Conservation (phyloP, 495 filamentous ascomycete species). For the Hypoxylon lenormandii region DNA sequence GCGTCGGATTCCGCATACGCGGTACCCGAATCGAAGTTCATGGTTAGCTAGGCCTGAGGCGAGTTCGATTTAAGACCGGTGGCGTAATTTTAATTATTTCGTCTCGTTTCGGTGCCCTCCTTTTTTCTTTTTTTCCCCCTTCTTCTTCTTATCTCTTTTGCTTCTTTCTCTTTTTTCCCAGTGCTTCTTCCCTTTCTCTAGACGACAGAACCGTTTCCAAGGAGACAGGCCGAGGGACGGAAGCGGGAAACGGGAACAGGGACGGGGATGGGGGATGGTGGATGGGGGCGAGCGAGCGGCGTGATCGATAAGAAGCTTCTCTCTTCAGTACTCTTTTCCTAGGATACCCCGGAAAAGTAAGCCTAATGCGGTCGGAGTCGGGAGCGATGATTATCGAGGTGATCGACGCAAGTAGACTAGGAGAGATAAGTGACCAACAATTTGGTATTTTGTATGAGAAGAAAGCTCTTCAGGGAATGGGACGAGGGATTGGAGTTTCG, state of each 20-base stretch:
- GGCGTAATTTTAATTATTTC: conserved; percentile 32
- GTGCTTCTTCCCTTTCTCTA: conserved; percentile 5
- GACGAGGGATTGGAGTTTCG: conserved; percentile 5
- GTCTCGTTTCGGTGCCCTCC: conserved; percentile 23
- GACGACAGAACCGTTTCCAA: neutral
- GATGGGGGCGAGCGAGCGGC: neutral
- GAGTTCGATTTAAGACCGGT: conserved; percentile 37
- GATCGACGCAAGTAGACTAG: no score
- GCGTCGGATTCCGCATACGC: conserved; percentile 87
- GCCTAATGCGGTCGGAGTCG: conserved; percentile 14
- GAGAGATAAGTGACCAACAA: no score
- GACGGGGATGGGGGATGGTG: no score
- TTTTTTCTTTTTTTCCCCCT: conserved; percentile 16
- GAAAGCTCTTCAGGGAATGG: neutral
- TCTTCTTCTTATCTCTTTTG: no score
- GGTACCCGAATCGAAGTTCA: conserved; percentile 70
- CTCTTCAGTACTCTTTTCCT: conserved; percentile 5
- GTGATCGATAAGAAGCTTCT: conserved; percentile 18
- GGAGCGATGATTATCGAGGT: conserved; percentile 7
- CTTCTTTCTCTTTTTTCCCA: conserved; percentile 14
- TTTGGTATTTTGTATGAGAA: no score
- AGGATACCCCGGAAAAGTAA: conserved; percentile 19
- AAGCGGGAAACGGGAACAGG: neutral
- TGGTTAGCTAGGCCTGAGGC: conserved; percentile 38
- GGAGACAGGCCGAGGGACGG: neutral